Evolutionary conservation across 2,329 filamentous ascomycete genomes (phyloP), one percentile per base, ranked within the genome.

Genomic region (Fusarium guadeloupense): DNA sequence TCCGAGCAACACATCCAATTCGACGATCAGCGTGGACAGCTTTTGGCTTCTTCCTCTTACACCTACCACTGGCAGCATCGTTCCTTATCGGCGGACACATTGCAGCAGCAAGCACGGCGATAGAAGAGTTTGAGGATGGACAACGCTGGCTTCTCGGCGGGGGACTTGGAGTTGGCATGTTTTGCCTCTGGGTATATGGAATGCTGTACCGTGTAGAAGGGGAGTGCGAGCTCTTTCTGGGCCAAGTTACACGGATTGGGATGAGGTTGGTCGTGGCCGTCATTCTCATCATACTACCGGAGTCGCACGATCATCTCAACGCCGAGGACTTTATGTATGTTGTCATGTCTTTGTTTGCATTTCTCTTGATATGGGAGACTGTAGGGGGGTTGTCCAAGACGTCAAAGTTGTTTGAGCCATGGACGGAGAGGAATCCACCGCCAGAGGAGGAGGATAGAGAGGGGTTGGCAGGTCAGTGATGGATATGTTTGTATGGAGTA

Each of bases 131-230:
- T 44, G 76, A 78, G 28, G 69, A 75, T 3, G 74, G 76, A 0
- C 76, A 81, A 59, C 73, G 76, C n/a, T 81, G 80, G 80, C 71
- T 82, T 5, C 73, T 81, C 1, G 79, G 80, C 16, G 79, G 76
- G 25, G 79, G 79, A 3, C 72, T 82, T 0, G 79, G 78, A 3
- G 70, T 78, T 2, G 80, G 79, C 14, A 71, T 81, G 70, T 71
- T 80, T 39, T 81, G 78, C 51, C 69, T 82, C 6, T 78, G 76
- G 72, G 46, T 74, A 0, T 77, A 78, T 47, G 76, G 75, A 8
- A 70, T 80, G 64, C 64, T 81, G 23, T 79, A 79, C 66, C 68
- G 71, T 4, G 75, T 74, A 4, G 71, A 76, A 6, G 77, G 79
- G 50, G 72, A 75, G 17, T 68, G 72, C 5, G 58, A 52, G 7